Percentiles rank a stretch among this genome's conserved stretches.
These are phyloP conservation scores for Russula virescens DNA, from an alignment of 768 basidiomycete species.

Conservation along the genomic window DNA sequence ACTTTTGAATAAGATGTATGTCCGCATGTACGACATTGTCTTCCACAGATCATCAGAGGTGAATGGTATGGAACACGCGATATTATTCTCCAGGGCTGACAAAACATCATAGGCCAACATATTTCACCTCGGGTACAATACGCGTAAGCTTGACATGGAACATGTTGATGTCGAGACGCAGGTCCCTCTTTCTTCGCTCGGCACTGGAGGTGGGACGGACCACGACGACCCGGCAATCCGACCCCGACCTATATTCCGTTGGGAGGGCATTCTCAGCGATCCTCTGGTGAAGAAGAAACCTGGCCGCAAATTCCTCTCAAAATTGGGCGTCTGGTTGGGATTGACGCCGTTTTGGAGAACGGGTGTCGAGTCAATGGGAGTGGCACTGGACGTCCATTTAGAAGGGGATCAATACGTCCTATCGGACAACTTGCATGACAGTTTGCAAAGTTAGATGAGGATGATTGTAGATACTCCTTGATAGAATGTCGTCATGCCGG, in stretches of 20 bases:
- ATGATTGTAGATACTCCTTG: not conserved
- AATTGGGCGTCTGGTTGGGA: constrained; percentile 64
- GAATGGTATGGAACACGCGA: constrained; percentile 23
- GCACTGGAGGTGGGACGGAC: constrained; percentile 67
- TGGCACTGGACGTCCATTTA: constrained; percentile 54
- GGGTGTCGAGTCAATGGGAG: constrained; percentile 45
- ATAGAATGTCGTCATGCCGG: constrained; percentile 7
- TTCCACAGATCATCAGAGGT: constrained; percentile 51
- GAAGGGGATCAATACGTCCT: constrained; percentile 55
- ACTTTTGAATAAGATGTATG: constrained; percentile 66
- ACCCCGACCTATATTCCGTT: constrained; percentile 56
- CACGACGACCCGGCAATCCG: constrained; percentile 58
- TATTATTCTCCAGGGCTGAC: constrained; percentile 3
- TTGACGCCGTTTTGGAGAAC: constrained; percentile 57
- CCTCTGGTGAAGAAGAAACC: constrained; percentile 34
- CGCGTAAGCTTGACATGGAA: constrained; percentile 54
- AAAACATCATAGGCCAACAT: constrained; percentile 44
- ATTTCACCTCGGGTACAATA: constrained; percentile 53
- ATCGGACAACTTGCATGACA: constrained; percentile 21
- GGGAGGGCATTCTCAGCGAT: constrained; percentile 64
- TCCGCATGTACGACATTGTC: constrained; percentile 62
- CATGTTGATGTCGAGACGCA: constrained; percentile 52
- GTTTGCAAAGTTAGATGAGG: not conserved
- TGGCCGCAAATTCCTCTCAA: constrained; percentile 32
- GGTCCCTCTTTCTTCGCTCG: constrained; percentile 47